These are phyloP conservation scores for Moesziomyces parantarcticus DNA, from an alignment of 1,284 basidiomycete species.

Conservation along the genomic window DNA sequence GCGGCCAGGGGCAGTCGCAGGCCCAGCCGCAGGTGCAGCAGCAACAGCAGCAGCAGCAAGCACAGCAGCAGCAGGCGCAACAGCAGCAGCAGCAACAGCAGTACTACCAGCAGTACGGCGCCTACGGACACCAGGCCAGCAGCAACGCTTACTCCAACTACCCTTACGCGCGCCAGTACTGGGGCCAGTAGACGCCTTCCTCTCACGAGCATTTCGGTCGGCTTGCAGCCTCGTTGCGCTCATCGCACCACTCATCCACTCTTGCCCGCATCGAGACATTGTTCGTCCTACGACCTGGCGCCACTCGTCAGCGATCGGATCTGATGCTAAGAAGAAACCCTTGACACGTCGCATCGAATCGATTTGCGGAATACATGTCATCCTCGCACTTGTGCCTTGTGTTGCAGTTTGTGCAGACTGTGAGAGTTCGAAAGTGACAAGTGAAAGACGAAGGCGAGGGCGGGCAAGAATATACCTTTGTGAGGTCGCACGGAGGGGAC, in stretches of 20 bases:
- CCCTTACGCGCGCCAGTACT: constrained; percentile 64
- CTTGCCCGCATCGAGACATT: too few relatives aligned
- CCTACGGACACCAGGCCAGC: constrained; percentile 60
- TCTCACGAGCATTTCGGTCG: neutral
- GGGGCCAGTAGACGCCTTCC: constrained; percentile 51
- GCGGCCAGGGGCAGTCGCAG: constrained; percentile 46
- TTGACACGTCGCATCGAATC: too few relatives aligned
- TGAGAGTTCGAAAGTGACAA: too few relatives aligned
- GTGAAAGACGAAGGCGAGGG: too few relatives aligned
- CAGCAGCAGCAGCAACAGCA: constrained; percentile 64
- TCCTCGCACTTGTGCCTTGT: too few relatives aligned
- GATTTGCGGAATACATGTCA: too few relatives aligned
- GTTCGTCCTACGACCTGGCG: too few relatives aligned
- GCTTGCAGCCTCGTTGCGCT: constrained; percentile 3
- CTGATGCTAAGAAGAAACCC: too few relatives aligned
- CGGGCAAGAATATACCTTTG: too few relatives aligned
- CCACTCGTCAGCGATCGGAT: too few relatives aligned
- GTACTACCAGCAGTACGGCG: constrained; percentile 64
- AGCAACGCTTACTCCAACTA: constrained; percentile 60
- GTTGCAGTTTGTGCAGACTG: too few relatives aligned
- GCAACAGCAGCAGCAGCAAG: constrained; percentile 48
- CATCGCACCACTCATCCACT: neutral
- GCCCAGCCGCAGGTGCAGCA: constrained; percentile 34
- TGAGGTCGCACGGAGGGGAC: too few relatives aligned
- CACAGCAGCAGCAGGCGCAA: constrained; percentile 51